Evolutionary conservation across 1,139 yeast species (phyloP).

Genomic region (Taiozyma onychis): DNA sequence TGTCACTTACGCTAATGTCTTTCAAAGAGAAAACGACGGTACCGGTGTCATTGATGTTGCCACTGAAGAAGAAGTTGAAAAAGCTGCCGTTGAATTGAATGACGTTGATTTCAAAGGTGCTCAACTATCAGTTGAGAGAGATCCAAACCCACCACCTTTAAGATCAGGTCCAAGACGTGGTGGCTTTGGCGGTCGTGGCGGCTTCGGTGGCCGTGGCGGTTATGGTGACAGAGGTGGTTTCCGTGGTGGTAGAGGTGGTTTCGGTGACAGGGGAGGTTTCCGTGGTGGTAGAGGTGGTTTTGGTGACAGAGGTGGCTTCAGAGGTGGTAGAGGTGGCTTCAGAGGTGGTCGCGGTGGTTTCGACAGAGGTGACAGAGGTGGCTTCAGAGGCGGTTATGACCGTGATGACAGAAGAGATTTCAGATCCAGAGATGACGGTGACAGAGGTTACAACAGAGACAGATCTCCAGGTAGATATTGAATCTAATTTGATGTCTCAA

Average conservation of each 20-base stretch:
- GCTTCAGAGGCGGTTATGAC: conserved; percentile 26
- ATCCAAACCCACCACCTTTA: conserved; percentile 69
- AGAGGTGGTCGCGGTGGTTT: conserved; percentile 26
- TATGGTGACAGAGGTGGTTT: conserved; percentile 24
- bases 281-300: conserved; percentile 45
- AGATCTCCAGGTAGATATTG: conserved; percentile 55
- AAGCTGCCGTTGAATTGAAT: conserved; percentile 62
- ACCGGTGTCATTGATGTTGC: conserved; percentile 76
- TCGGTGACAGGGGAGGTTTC: conserved; percentile 28
- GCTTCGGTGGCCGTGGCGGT: conserved; percentile 30
- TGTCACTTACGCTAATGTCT: conserved; percentile 70
- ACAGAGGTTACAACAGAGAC: conserved; percentile 41
- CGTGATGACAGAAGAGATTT: conserved; percentile 25
- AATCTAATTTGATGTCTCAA: conserved; percentile 3
- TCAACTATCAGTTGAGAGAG: conserved; percentile 66
- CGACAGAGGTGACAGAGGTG: conserved; percentile 25
- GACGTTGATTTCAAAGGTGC: conserved; percentile 69
- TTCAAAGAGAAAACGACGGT: conserved; percentile 60
- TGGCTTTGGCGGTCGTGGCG: conserved; percentile 41
- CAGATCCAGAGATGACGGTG: conserved; percentile 28
- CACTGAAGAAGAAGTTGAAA: conserved; percentile 66
- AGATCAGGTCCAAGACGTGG: conserved; percentile 58
- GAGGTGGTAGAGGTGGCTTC: conserved; percentile 44
- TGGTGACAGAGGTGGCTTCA: conserved; percentile 34
- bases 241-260: conserved; percentile 25